phyloP scores from a whole-genome alignment of 2,329 filamentous ascomycete species.

The Penicillium griseofulvum region DNA sequence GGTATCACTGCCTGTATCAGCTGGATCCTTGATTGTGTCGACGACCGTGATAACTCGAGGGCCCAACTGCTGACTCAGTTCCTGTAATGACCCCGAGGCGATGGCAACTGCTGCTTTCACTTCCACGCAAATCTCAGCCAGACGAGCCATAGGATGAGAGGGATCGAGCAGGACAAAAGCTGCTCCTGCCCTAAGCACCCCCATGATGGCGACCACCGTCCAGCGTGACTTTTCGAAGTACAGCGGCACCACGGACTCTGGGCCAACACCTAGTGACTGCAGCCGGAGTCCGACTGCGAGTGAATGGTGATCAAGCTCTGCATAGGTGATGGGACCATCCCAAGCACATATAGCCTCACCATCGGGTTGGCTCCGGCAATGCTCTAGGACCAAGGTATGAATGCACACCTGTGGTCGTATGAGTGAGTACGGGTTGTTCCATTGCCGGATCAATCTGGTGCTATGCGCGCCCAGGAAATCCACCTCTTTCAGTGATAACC shows the following conservation, averaged over 20 bases:
- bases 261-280: conserved; percentile 1
- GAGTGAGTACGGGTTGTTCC: not conserved
- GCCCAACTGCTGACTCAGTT: not conserved
- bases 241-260: conserved; percentile 6
- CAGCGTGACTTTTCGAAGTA: conserved; percentile 14
- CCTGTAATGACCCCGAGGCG: not conserved
- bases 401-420: not conserved
- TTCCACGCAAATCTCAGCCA: not conserved
- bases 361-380: conserved; percentile 2
- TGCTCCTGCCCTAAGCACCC: conserved; percentile 11
- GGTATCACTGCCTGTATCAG: not conserved
- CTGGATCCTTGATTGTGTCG: not conserved
- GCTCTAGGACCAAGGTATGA: conserved; percentile 1
- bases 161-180: conserved; percentile 10
- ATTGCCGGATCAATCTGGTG: not conserved
- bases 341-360: conserved; percentile 17
- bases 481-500: not conserved
- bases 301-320: conserved; percentile 2
- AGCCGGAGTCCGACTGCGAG: not conserved
- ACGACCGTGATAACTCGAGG: not conserved
- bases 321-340: conserved; percentile 15
- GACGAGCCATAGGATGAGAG: not conserved
- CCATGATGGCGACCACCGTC: conserved; percentile 8
- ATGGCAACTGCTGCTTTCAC: not conserved
- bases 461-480: not conserved